Evolutionary conservation across 1,284 basidiomycete genomes (phyloP).

Genomic region (Heterobasidion occidentale): DNA sequence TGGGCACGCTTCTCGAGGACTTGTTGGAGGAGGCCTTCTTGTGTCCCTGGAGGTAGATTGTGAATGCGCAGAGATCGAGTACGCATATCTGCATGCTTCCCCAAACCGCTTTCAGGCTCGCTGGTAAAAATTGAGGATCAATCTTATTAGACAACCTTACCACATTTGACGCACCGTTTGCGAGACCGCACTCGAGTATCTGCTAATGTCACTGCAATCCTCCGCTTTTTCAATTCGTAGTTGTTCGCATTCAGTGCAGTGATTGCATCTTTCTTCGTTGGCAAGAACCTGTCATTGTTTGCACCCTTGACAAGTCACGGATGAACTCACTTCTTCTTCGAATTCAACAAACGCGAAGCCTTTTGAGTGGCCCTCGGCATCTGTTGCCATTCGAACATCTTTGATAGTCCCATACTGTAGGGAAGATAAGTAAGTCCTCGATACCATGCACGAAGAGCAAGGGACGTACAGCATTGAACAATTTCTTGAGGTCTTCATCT

Average conservation of each 20-base stretch:
- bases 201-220: slow-evolving; percentile 78
- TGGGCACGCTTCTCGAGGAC: slow-evolving; percentile 68
- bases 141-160: neutral
- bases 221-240: slow-evolving; percentile 74
- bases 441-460: neutral
- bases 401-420: slow-evolving; percentile 74
- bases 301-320: slow-evolving; percentile 1
- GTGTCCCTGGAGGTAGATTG: slow-evolving; percentile 64
- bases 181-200: slow-evolving; percentile 61
- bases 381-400: slow-evolving; percentile 71
- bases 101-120: slow-evolving; percentile 47
- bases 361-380: slow-evolving; percentile 64
- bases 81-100: slow-evolving; percentile 51
- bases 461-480: slow-evolving; percentile 63
- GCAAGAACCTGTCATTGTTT: slow-evolving; percentile 2
- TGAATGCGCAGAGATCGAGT: slow-evolving; percentile 68
- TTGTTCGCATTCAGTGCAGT: slow-evolving; percentile 78
- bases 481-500: slow-evolving; percentile 63
- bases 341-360: slow-evolving; percentile 96
- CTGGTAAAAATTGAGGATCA: slow-evolving; percentile 19
- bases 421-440: slow-evolving; percentile 7
- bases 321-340: slow-evolving; percentile 56
- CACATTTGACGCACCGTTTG: slow-evolving; percentile 32
- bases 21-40: slow-evolving; percentile 89
- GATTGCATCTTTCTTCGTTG: slow-evolving; percentile 56